Evolutionary conservation across 306 rosid species (phyloP), one percentile per base, ranked within the genome.

Genomic region (Adenanthera pavonina): DNA sequence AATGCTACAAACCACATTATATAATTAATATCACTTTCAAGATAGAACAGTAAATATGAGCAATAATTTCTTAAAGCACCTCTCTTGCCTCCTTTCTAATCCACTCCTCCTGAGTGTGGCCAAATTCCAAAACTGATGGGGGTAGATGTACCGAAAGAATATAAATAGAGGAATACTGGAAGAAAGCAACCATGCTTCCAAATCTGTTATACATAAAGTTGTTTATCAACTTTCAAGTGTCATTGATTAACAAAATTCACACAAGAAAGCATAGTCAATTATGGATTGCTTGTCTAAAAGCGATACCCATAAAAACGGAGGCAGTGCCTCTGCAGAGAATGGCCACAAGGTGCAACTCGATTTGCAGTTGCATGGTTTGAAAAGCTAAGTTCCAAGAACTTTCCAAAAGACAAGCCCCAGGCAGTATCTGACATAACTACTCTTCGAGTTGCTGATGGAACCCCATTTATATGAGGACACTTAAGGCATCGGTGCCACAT

Each of bases 371-470:
- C 94, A 78, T 89, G 91, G 77, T 91, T 87, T 64, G 94, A 91
- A 68, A 91, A 89, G 80, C 95, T 87, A 77, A 91, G 90, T 77
- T 91, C 95, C 91, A 91, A 87, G 80, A 91, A 91, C 80, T 91
- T 91, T 74, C 95, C 95, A 83, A 91, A 89, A 65, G 95, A 91
- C 81, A 91, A 90, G 48, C 91, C 92, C 95, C 92, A 91, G 2
- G 95, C 95, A 74, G 95, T 90, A 84, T 91, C 92, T 4, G 95
- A 91, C 95, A 91, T 91, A 67, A 91, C 82, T 46, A 91, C 95
- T 70, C 95, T 87, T 52, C 85, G 92, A 57, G 91, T 89, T 74
- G 95, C 95, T 10, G 95, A 90, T 47, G 95, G 95, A 77, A 91
- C 89, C 79, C 92, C 92, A 82, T 87, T 91, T 38, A 86, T 44